These are phyloP conservation scores for Lolium perenne DNA, from an alignment of 176 grass and related monocot genomes.

Conservation along the genomic window DNA sequence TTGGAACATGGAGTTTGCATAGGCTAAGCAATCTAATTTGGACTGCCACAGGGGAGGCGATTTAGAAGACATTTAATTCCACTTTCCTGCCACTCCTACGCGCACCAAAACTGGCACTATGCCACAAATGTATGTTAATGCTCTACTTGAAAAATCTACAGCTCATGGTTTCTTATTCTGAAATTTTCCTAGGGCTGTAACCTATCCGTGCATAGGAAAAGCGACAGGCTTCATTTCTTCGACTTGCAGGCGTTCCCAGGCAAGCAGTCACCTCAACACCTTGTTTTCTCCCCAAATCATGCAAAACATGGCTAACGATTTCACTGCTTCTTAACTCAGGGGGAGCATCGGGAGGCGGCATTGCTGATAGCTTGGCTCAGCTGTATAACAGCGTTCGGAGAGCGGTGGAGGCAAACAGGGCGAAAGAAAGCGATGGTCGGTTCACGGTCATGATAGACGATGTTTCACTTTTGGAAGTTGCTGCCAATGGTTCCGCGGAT, in stretches of 20 bases:
- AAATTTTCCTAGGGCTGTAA: conserved; percentile 71
- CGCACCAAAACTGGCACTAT: not conserved
- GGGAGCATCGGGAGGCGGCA: conserved; percentile 41
- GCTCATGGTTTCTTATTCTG: conserved; percentile 16
- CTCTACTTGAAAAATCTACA: conserved; percentile 5
- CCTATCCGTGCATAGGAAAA: conserved; percentile 72
- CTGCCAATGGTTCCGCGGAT: conserved; percentile 60
- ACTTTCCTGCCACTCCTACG: not conserved
- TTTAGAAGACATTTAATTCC: not conserved
- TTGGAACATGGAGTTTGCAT: not conserved
- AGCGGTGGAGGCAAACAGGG: conserved; percentile 48
- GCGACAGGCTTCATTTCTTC: conserved; percentile 70
- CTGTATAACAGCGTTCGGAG: conserved; percentile 70
- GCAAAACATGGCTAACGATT: not conserved
- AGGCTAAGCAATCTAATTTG: not conserved
- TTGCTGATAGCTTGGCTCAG: conserved; percentile 52
- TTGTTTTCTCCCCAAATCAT: conserved; percentile 29
- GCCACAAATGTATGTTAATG: not conserved
- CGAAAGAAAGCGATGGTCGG: conserved; percentile 39
- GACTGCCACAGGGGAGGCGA: not conserved
- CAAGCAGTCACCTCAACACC: conserved; percentile 24
- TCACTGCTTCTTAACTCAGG: conserved; percentile 50
- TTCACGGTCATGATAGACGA: conserved; percentile 78
- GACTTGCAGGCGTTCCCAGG: conserved; percentile 82
- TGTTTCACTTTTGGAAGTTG: conserved; percentile 83